A percentile compares a stretch with the other conserved stretches of the same genome.
Conservation (phyloP, 805 yeast species). For the Monosporozyma aerobia region DNA sequence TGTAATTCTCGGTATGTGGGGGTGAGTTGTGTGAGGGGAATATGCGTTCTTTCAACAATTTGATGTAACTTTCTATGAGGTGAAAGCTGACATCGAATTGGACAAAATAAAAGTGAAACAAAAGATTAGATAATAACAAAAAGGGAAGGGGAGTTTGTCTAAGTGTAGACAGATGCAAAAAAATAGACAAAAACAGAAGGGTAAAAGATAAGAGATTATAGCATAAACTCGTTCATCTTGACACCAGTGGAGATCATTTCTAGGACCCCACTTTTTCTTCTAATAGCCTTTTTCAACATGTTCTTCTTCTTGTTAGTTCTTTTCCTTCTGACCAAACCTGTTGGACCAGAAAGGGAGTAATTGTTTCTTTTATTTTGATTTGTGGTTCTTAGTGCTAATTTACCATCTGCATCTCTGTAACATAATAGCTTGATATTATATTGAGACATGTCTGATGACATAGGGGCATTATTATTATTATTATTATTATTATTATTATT, state of each 20-base stretch:
- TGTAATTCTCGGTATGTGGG: too few relatives aligned
- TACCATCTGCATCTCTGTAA: conserved; percentile 27
- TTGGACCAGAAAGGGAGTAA: conserved; percentile 1
- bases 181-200: neutral
- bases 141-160: neutral
- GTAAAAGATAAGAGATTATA: conserved; percentile 7
- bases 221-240: conserved; percentile 29
- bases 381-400: conserved; percentile 20
- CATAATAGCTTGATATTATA: conserved; percentile 22
- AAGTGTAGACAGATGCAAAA: neutral
- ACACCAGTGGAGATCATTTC: conserved; percentile 29
- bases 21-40: neutral
- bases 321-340: conserved; percentile 8
- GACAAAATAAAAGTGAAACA: neutral
- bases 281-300: conserved; percentile 14
- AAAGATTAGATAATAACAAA: neutral
- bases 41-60: neutral
- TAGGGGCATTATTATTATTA: neutral
- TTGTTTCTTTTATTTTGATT: conserved; percentile 1
- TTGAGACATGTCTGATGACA: conserved; percentile 2
- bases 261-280: conserved; percentile 28
- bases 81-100: neutral
- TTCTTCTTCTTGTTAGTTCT: conserved; percentile 5
- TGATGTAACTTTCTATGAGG: neutral
- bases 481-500: neutral